Evolutionary conservation across 495 filamentous ascomycete genomes (phyloP).

Genomic region (Lophium mytilinum): DNA sequence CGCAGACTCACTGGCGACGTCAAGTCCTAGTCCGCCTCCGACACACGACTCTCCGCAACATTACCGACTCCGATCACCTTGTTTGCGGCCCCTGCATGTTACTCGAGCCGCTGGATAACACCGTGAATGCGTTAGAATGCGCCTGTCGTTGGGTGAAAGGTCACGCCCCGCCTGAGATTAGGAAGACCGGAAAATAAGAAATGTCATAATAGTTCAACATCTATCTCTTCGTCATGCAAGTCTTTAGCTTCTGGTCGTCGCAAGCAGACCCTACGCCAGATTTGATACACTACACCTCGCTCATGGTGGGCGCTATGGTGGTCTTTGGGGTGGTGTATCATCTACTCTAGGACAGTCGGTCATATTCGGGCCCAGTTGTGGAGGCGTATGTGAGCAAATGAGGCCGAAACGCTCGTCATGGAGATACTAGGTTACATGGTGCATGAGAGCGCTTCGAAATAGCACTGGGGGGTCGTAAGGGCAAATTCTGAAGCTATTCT

Average conservation of each 20-base stretch:
- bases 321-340: conserved; percentile 10
- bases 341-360: neutral
- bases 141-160: too few relatives aligned
- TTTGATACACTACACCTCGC: conserved; percentile 4
- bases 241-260: conserved; percentile 6
- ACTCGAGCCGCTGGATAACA: neutral
- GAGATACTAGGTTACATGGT: too few relatives aligned
- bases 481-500: too few relatives aligned
- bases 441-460: too few relatives aligned
- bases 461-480: neutral
- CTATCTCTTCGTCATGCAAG: conserved; percentile 1
- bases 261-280: neutral
- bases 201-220: too few relatives aligned
- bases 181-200: too few relatives aligned
- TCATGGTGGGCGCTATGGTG: conserved; percentile 3
- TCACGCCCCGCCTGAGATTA: too few relatives aligned
- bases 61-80: neutral
- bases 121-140: neutral
- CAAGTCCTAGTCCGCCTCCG: neutral
- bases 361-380: conserved; percentile 7
- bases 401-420: neutral
- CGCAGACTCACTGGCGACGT: conserved; percentile 2
- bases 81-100: conserved; percentile 1
- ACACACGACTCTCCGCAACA: neutral
- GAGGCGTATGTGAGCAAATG: neutral